Evolutionary conservation across 164 flowering plant genomes (phyloP).

Genomic region (Piper longum): DNA sequence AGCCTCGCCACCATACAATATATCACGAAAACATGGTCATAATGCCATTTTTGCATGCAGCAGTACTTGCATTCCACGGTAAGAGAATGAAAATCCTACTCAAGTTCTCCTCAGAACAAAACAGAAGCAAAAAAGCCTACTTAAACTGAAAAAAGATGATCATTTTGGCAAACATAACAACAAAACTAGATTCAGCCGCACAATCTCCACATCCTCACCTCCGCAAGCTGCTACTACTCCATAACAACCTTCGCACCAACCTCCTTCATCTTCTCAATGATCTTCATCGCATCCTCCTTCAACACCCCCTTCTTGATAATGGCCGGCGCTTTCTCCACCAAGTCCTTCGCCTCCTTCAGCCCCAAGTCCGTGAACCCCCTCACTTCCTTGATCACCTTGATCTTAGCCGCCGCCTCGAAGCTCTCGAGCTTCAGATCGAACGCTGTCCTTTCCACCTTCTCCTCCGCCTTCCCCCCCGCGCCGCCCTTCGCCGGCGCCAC

Average conservation of each 20-base stretch:
- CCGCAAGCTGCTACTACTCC: constrained; percentile 9
- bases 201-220: no score
- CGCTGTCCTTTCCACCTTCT: constrained; percentile 61
- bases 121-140: no score
- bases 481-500: constrained; percentile 8
- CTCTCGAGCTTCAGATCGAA: constrained; percentile 81
- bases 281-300: constrained; percentile 24
- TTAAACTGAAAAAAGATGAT: no score
- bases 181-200: no score
- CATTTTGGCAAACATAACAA: no score
- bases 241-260: constrained; percentile 22
- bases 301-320: constrained; percentile 21
- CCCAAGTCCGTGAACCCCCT: constrained; percentile 57
- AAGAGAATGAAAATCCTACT: no score
- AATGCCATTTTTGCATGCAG: no score
- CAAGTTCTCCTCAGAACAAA: no score
- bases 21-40: no score
- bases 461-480: constrained; percentile 41
- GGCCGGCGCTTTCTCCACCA: constrained; percentile 27
- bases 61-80: no score
- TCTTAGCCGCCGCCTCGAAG: constrained; percentile 67
- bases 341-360: constrained; percentile 27
- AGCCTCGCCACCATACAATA: no score
- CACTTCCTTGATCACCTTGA: constrained; percentile 88
- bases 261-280: constrained; percentile 24